Evolutionary conservation across 139 green algal genomes (phyloP).

Genomic region (Chlamydomonas sp.): DNA sequence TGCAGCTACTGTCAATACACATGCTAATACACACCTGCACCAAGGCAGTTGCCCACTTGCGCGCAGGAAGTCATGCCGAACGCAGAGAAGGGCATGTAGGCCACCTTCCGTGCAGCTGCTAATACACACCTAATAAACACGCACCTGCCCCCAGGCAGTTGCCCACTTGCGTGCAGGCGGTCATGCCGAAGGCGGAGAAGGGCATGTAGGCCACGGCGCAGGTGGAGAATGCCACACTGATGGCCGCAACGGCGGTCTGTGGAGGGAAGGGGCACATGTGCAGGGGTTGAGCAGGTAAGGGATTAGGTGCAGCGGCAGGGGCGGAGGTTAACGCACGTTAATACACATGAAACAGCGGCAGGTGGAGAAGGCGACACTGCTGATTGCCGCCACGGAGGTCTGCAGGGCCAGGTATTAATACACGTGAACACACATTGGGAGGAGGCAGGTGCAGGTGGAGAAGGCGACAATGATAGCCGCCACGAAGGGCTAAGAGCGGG

Average conservation of each 20-base stretch:
- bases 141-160: constrained; percentile 55
- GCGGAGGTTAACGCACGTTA: neutral
- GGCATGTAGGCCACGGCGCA: constrained; percentile 50
- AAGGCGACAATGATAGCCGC: too few relatives aligned
- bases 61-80: constrained; percentile 25
- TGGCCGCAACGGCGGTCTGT: constrained; percentile 49
- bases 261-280: too few relatives aligned
- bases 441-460: too few relatives aligned
- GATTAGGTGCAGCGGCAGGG: neutral
- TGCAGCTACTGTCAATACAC: neutral
- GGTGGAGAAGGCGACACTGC: too few relatives aligned
- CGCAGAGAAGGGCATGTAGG: constrained; percentile 33
- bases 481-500: too few relatives aligned
- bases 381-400: too few relatives aligned
- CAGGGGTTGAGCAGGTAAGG: neutral
- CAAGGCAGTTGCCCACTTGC: constrained; percentile 57
- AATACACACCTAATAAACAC: too few relatives aligned
- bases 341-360: neutral
- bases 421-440: too few relatives aligned
- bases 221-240: constrained; percentile 51
- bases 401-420: too few relatives aligned
- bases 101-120: too few relatives aligned
- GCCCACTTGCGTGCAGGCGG: constrained; percentile 49
- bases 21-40: constrained; percentile 15
- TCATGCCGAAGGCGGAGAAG: constrained; percentile 45